A percentile compares a stretch with the other conserved stretches of the same genome.
Evolutionary conservation across 139 green algal genomes (phyloP).

Genomic region (Closterium sp.): DNA sequence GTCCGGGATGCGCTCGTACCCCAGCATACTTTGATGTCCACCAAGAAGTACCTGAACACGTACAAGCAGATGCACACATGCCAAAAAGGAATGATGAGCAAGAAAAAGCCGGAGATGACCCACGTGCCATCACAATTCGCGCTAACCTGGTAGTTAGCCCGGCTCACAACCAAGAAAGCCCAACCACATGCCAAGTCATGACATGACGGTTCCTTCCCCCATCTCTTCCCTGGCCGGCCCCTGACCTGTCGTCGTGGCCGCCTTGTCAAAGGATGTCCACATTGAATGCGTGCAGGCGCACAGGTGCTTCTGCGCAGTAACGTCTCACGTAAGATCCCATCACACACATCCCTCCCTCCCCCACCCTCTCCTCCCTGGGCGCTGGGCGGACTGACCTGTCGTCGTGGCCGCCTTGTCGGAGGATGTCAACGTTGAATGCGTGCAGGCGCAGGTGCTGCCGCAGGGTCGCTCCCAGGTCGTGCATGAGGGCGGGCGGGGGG

Average conservation of each 20-base stretch:
- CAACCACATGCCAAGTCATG: too few relatives aligned
- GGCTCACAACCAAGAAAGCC: too few relatives aligned
- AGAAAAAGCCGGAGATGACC: not conserved
- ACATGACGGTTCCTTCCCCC: too few relatives aligned
- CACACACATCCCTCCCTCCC: too few relatives aligned
- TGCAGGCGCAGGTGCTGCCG: conserved; percentile 26
- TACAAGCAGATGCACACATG: not conserved
- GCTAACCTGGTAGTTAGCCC: too few relatives aligned
- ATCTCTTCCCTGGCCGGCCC: not conserved
- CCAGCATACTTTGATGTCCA: not conserved
- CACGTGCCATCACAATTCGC: not conserved
- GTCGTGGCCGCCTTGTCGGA: conserved; percentile 9
- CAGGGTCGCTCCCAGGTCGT: conserved; percentile 3
- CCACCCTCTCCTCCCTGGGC: too few relatives aligned
- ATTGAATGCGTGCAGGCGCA: not conserved
- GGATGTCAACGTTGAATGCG: conserved; percentile 39
- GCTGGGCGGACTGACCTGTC: conserved; percentile 24
- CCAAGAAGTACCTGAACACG: not conserved
- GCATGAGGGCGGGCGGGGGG: conserved; percentile 34
- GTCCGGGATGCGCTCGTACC: not conserved
- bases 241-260: not conserved
- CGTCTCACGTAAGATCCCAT: too few relatives aligned
- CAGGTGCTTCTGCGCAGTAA: too few relatives aligned
- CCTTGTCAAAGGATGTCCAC: not conserved
- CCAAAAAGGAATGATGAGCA: not conserved